phyloP scores from a whole-genome alignment of 2,329 filamentous ascomycete genomes.

The Phaeosphaeria sp. region DNA sequence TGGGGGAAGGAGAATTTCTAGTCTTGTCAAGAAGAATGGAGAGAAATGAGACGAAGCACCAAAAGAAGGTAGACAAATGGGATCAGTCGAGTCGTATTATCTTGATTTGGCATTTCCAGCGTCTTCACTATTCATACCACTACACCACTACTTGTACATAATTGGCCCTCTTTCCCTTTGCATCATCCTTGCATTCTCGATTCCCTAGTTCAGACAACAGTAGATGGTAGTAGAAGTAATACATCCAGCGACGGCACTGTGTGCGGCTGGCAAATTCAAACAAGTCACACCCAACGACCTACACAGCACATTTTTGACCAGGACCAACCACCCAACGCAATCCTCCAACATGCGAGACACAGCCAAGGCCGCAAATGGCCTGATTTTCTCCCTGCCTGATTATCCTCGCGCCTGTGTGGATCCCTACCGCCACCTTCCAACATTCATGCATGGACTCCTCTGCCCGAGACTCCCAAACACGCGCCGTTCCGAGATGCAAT shows the following conservation, averaged over 20 bases:
- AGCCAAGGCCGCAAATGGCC: neutral
- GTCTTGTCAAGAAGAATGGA: constrained; percentile 1
- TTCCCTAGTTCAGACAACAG: neutral
- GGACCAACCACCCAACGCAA: neutral
- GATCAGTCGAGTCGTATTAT: neutral
- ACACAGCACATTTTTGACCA: neutral
- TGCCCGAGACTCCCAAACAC: neutral
- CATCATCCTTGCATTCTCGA: neutral
- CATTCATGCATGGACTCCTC: neutral
- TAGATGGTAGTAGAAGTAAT: neutral
- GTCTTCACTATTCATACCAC: neutral
- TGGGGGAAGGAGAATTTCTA: constrained; percentile 76
- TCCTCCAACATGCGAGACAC: neutral
- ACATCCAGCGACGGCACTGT: neutral
- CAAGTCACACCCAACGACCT: neutral
- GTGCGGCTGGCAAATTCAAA: neutral
- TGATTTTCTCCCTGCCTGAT: neutral
- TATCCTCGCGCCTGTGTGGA: too few species aligned
- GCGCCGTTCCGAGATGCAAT: neutral
- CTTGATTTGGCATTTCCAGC: neutral
- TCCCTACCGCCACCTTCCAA: neutral
- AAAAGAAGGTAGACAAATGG: neutral
- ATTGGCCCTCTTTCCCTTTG: neutral
- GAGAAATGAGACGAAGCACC: neutral
- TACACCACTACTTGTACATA: neutral